Percentiles rank a stretch among this genome's conserved stretches.
These are phyloP conservation scores for Polygonum aviculare DNA, from an alignment of 148 eudicot species.

Conservation along the genomic window DNA sequence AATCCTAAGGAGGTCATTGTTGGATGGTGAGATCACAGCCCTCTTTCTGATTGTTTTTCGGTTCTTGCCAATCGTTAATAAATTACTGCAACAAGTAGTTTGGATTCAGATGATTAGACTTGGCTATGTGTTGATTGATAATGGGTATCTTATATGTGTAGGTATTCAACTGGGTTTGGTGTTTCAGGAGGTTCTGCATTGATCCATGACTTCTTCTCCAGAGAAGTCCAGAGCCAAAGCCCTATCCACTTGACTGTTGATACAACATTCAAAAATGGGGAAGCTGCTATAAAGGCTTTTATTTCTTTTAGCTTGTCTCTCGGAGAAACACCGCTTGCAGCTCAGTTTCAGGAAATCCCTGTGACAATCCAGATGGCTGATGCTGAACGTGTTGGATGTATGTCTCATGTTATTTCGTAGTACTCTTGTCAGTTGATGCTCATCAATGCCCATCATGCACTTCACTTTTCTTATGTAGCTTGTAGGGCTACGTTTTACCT, in stretches of 20 bases:
- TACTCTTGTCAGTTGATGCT: neutral
- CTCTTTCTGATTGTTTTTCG: neutral
- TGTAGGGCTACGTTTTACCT: neutral
- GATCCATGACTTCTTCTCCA: constrained; percentile 83
- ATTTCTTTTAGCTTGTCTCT: constrained; percentile 67
- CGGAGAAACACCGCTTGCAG: constrained; percentile 85
- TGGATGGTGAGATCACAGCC: constrained; percentile 65
- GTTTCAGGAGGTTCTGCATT: constrained; percentile 84
- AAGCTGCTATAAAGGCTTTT: constrained; percentile 72
- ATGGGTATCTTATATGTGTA: constrained; percentile 16
- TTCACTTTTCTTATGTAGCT: neutral
- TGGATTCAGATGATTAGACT: neutral
- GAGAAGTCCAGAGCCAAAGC: constrained; percentile 50
- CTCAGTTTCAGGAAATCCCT: constrained; percentile 93
- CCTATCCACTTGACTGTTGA: constrained; percentile 83
- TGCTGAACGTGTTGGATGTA: constrained; percentile 97
- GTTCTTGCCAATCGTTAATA: neutral
- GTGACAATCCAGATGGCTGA: constrained; percentile 76
- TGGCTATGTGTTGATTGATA: neutral
- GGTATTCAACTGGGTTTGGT: constrained; percentile 97
- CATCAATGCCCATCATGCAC: neutral
- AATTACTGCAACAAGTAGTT: neutral
- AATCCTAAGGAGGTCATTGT: constrained; percentile 95
- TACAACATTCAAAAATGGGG: constrained; percentile 67
- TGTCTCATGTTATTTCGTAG: constrained; percentile 16